phyloP scores from a whole-genome alignment of 805 yeast species.

The Saccharomyces jurei region DNA sequence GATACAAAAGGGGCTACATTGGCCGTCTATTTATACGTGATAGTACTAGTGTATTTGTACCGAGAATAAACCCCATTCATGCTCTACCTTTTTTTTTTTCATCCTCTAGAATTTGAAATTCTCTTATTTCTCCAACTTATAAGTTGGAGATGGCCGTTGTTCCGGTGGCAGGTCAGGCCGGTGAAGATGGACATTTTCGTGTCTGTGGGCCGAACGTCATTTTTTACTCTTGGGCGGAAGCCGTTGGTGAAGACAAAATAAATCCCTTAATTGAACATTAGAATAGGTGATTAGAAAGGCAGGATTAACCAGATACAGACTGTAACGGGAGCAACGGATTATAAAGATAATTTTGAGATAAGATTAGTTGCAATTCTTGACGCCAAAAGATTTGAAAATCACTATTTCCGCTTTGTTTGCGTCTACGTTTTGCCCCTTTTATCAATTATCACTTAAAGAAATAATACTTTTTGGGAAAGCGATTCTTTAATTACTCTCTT shows the following conservation, averaged over 20 bases:
- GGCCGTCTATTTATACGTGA: background rate
- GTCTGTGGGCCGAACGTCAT: background rate
- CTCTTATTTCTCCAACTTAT: background rate
- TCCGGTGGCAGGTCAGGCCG: background rate
- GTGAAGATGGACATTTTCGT: background rate
- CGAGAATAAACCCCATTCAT: background rate
- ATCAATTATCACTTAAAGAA: background rate
- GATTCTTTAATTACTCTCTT: background rate
- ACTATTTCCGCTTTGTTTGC: background rate
- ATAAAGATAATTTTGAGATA: background rate
- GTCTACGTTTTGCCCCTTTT: background rate
- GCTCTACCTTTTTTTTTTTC: background rate
- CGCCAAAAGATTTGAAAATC: background rate
- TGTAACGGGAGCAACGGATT: conserved; percentile 1
- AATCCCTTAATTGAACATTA: background rate
- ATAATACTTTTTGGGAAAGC: background rate
- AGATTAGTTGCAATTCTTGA: background rate
- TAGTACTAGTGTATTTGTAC: background rate
- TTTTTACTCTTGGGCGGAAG: background rate
- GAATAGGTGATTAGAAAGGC: background rate
- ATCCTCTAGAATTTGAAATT: background rate
- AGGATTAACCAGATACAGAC: background rate
- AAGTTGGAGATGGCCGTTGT: background rate
- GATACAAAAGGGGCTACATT: background rate
- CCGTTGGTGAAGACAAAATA: background rate